Evolutionary conservation across 2,329 filamentous ascomycete genomes (phyloP), one percentile per base, ranked within the genome.

Genomic region (Beauveria sp.): DNA sequence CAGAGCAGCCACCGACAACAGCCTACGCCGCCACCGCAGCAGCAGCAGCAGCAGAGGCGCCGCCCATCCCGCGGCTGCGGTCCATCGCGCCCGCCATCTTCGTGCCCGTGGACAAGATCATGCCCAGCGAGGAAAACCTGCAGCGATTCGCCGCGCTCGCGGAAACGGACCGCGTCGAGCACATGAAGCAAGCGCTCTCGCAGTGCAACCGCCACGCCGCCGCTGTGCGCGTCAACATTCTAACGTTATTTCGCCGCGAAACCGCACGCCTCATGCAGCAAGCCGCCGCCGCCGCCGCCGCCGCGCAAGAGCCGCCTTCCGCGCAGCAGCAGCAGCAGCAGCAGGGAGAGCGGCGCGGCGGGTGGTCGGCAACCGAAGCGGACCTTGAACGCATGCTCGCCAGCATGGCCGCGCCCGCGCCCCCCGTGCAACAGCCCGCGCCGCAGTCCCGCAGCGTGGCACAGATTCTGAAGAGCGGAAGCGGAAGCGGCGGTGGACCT

Each of bases 21-120:
- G 5, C 52, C 26, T 26, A 40, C 26, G 54, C 40, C 8, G 18
- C 12, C 42, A 3, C 38, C 22, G 20, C 28, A 3, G 26, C 31
- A 18, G 20, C 43, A 1, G 26, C 24, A 18, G 64, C 43, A 46
- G 61, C 34, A 64, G 66, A 51, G 64, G 61, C 16, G 20, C 8
- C 22, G 20, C 40, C 63, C 28, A 64, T 67, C 55, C 69, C 68
- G 4, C 40, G 31, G 0, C 66, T 75, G 42, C 63, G 45, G 16
- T 61, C 65, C 60, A 65, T 72, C 62, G 63, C 67, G 4, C 66
- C 70, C 5, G 66, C 69, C 62, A 72, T 77, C 51, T 77, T 76
- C 65, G 69, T 72, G 28, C 72, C 73, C 28, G 67, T 77, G 18
- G 50, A 62, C 5, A 59, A 64, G 9, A 65, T 69, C 48, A 66